These are phyloP conservation scores for Sanghuangporus sanghuang DNA, from an alignment of 1,284 basidiomycete species.

Conservation along the genomic window DNA sequence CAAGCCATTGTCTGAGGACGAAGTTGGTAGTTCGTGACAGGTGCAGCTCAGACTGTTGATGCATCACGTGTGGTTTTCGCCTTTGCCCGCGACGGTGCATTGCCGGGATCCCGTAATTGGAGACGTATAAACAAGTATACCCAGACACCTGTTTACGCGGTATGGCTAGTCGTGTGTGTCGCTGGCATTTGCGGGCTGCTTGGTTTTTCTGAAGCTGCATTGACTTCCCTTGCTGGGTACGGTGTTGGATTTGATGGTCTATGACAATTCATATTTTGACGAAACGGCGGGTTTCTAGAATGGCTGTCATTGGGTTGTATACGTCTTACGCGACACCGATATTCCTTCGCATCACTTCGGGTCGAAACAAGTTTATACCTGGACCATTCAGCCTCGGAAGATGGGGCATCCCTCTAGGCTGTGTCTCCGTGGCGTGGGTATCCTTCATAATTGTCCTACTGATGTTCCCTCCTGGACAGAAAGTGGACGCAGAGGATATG, in stretches of 20 bases:
- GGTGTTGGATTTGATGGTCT: not conserved
- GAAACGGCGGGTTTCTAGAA: conserved; percentile 32
- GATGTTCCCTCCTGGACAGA: conserved; percentile 48
- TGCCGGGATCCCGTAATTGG: conserved; percentile 67
- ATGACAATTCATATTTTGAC: not conserved
- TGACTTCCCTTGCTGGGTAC: conserved; percentile 63
- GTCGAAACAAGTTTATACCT: conserved; percentile 48
- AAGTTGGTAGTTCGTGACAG: conserved; percentile 53
- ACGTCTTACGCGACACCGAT: conserved; percentile 65
- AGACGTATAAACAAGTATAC: conserved; percentile 53
- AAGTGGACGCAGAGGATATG: conserved; percentile 45
- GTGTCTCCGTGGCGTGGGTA: conserved; percentile 61
- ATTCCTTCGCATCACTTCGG: conserved; percentile 64
- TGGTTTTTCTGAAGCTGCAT: conserved; percentile 58
- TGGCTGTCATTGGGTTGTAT: conserved; percentile 67
- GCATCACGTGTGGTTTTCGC: conserved; percentile 72
- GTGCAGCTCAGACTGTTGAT: conserved; percentile 69
- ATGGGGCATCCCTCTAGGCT: conserved; percentile 56
- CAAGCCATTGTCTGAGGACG: conserved; percentile 69
- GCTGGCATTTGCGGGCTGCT: conserved; percentile 57
- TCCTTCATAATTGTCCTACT: conserved; percentile 56
- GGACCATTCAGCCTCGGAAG: conserved; percentile 57
- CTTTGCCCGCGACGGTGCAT: conserved; percentile 67
- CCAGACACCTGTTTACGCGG: conserved; percentile 67
- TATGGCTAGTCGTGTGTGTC: conserved; percentile 63